phyloP scores from a whole-genome alignment of 257 asterid genomes.

The Solanum chilense region DNA sequence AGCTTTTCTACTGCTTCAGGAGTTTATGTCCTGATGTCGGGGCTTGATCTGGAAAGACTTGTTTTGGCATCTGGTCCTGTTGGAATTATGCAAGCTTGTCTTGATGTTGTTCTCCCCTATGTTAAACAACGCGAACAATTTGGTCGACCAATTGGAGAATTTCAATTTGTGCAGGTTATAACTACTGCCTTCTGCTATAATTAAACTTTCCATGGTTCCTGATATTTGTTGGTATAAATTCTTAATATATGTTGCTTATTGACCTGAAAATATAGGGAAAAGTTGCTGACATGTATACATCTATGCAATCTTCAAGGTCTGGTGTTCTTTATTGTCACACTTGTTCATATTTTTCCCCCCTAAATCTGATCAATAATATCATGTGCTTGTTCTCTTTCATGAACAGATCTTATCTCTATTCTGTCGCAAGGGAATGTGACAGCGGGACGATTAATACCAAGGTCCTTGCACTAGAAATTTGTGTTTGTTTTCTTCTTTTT shows the following conservation, averaged over 20 bases:
- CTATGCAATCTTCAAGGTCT: slow-evolving; percentile 92
- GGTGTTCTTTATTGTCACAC: background rate
- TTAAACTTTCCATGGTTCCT: background rate
- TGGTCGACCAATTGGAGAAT: slow-evolving; percentile 85
- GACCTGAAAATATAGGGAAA: slow-evolving; percentile 59
- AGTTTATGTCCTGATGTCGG: slow-evolving; percentile 98
- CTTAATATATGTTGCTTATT: slow-evolving; percentile 1
- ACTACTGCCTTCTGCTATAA: background rate
- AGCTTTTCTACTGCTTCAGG: slow-evolving; percentile 41
- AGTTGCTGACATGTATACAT: slow-evolving; percentile 89
- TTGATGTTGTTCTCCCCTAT: slow-evolving; percentile 89
- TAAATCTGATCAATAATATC: background rate
- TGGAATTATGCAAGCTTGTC: slow-evolving; percentile 96
- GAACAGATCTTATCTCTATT: slow-evolving; percentile 79
- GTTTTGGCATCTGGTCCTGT: slow-evolving; percentile 94
- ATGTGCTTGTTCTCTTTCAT: background rate
- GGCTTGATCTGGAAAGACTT: slow-evolving; percentile 93
- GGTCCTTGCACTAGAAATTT: slow-evolving; percentile 24
- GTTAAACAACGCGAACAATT: slow-evolving; percentile 85
- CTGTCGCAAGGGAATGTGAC: slow-evolving; percentile 96
- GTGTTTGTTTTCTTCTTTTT: background rate
- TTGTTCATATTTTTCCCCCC: background rate
- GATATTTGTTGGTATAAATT: background rate
- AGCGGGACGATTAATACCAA: slow-evolving; percentile 55
- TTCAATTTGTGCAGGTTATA: slow-evolving; percentile 80